These are phyloP conservation scores for Penicillium sp. DNA, from an alignment of 2,329 filamentous ascomycete genomes.

Conservation along the genomic window DNA sequence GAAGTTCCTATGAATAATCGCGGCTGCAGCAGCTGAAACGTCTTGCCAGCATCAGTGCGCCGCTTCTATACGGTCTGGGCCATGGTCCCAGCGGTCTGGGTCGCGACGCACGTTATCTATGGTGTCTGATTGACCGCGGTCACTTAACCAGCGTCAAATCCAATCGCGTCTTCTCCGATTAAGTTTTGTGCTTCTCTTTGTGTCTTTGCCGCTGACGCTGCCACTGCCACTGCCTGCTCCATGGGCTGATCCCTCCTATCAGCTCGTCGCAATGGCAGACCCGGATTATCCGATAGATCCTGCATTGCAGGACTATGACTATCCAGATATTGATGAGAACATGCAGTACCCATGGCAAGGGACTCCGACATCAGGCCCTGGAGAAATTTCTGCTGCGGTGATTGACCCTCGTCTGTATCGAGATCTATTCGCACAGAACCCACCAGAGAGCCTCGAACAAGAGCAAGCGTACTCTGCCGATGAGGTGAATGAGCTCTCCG, in stretches of 20 bases:
- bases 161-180: too few species aligned
- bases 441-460: not conserved
- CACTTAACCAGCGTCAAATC: too few species aligned
- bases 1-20: conserved; percentile 23
- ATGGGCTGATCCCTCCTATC: too few species aligned
- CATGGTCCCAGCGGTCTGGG: conserved; percentile 14
- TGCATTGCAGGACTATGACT: conserved; percentile 24
- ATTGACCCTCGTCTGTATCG: conserved; percentile 37
- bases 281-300: conserved; percentile 13
- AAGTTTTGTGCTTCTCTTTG: not conserved
- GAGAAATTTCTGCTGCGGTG: conserved; percentile 23
- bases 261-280: conserved; percentile 14
- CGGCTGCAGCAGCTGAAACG: conserved; percentile 21
- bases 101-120: conserved; percentile 10
- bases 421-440: conserved; percentile 19
- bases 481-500: conserved; percentile 13
- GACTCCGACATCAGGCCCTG: conserved; percentile 12
- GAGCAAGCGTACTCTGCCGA: conserved; percentile 14
- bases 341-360: conserved; percentile 36
- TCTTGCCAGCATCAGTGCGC: conserved; percentile 2
- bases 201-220: not conserved
- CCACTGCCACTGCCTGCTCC: too few species aligned
- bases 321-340: conserved; percentile 36
- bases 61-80: conserved; percentile 19
- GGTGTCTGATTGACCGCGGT: conserved; percentile 2